Conservation (phyloP, 2,329 filamentous ascomycete genomes). For the Paracamarosporium sp. region DNA sequence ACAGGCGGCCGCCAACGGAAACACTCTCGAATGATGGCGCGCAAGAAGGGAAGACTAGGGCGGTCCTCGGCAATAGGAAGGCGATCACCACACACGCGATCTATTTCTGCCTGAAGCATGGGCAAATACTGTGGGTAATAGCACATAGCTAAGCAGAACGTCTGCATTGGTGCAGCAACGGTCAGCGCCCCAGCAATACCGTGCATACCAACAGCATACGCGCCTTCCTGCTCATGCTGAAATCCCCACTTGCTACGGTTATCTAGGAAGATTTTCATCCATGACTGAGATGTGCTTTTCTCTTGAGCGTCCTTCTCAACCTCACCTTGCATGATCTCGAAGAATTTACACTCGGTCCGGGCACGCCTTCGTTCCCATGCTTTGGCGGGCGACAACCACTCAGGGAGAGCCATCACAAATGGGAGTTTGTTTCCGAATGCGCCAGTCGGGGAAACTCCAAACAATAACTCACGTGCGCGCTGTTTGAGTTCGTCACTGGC, state of each 20-base stretch:
- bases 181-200: conserved; percentile 56
- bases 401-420: conserved; percentile 53
- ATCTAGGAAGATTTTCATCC: conserved; percentile 54
- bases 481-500: conserved; percentile 56
- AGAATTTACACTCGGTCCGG: conserved; percentile 53
- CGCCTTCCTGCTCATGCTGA: conserved; percentile 52
- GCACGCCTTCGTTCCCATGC: conserved; percentile 53
- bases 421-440: conserved; percentile 54
- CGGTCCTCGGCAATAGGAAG: conserved; percentile 46
- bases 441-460: conserved; percentile 55
- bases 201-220: conserved; percentile 56
- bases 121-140: conserved; percentile 52
- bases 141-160: conserved; percentile 55
- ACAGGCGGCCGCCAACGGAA: conserved; percentile 55
- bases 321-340: conserved; percentile 52
- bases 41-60: conserved; percentile 47
- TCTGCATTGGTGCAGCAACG: conserved; percentile 56
- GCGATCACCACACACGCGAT: conserved; percentile 48
- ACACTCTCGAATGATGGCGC: conserved; percentile 48
- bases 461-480: conserved; percentile 53
- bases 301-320: conserved; percentile 45
- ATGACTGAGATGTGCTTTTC: conserved; percentile 46
- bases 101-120: conserved; percentile 49
- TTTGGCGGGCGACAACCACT: conserved; percentile 51
- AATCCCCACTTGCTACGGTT: conserved; percentile 50